Conservation (phyloP, 2,329 filamentous ascomycete genomes). For the Zymoseptoria passerinii region DNA sequence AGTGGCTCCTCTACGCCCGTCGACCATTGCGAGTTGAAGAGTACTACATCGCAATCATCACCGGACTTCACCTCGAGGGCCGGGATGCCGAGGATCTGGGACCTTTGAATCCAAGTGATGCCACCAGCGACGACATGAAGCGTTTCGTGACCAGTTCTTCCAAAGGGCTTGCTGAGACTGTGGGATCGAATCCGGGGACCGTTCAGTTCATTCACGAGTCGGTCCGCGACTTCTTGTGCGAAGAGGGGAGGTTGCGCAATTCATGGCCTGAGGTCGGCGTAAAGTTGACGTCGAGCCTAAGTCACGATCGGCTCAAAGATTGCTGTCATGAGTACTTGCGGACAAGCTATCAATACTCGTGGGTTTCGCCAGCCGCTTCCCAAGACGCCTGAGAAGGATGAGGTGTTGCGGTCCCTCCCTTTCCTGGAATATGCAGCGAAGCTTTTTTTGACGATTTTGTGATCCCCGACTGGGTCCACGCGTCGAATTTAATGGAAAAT, state of each 20-base stretch:
- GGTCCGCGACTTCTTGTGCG: constrained; percentile 40
- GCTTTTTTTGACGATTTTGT: no score
- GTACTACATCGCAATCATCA: constrained; percentile 38
- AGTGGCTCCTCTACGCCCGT: constrained; percentile 46
- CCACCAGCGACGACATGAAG: constrained; percentile 18
- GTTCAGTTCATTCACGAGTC: constrained; percentile 50
- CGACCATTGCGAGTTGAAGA: constrained; percentile 37
- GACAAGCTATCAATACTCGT: constrained; percentile 17
- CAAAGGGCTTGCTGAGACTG: constrained; percentile 44
- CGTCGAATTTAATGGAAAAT: no score
- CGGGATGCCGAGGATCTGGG: constrained; percentile 1
- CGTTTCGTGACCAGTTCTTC: constrained; percentile 37
- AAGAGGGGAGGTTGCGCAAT: constrained; percentile 24
- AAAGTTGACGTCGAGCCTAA: background rate
- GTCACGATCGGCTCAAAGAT: constrained; percentile 14
- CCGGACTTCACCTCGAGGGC: background rate
- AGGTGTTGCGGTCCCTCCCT: no score
- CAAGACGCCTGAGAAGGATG: no score
- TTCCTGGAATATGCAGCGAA: no score
- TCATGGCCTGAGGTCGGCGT: constrained; percentile 21
- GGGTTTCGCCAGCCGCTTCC: no score
- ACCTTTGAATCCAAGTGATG: constrained; percentile 4
- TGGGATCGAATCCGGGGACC: constrained; percentile 13
- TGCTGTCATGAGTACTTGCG: constrained; percentile 18
- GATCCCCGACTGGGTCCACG: no score